Base-by-base conservation (phyloP, 164 flowering plant species). In the grape (Vitis vinifera) region DNA sequence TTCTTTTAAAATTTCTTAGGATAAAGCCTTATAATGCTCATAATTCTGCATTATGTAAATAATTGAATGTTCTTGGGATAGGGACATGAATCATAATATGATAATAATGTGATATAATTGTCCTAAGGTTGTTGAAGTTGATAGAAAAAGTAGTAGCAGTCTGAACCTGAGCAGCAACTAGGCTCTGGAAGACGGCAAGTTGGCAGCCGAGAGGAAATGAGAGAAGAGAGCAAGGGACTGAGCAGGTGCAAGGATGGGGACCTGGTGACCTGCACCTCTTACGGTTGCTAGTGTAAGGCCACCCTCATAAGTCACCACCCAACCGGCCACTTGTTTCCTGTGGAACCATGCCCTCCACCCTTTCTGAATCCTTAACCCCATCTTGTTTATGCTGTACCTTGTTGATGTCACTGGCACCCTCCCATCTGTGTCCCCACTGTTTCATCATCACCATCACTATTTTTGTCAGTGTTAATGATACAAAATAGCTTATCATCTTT, bases 191-290 rank as follows among this genome's bases (percentile, higher is more conserved):
- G 79, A 15, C 3, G 89, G 89, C 74, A 85, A 73, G 27, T 73
- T 12, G 10, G 60, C 15, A 61, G 65, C 67, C 10, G 77, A 61
- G 47, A 86, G 84, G 70, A 86, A 86, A 68, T 81, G 83, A 5
- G 80, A 31, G 77, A 86, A 61, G 63, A 86, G 82, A 16, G 82
- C 69, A 67, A 84, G 86, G 10, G 89, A 72, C 67, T 77, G 83
- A 1, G 50, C 58, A 2, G 87, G 86, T 0, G 79, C 80, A 57
- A 81, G 78, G 49, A 70, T 51, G 3, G 88, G 89, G 59, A 84
- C 89, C 63, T 81, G 80, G 68, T 86, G 89, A 60, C 87, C 89
- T 0, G 89, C 89, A 4, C 86, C 89, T n/a, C 86, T 80, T 19
- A 86, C 77, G 0, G 89, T 86, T 6, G 78, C 89, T 0, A 86